These are phyloP conservation scores for Flaveria floridana DNA, from an alignment of 140 eudicot genomes.

Conservation along the genomic window DNA sequence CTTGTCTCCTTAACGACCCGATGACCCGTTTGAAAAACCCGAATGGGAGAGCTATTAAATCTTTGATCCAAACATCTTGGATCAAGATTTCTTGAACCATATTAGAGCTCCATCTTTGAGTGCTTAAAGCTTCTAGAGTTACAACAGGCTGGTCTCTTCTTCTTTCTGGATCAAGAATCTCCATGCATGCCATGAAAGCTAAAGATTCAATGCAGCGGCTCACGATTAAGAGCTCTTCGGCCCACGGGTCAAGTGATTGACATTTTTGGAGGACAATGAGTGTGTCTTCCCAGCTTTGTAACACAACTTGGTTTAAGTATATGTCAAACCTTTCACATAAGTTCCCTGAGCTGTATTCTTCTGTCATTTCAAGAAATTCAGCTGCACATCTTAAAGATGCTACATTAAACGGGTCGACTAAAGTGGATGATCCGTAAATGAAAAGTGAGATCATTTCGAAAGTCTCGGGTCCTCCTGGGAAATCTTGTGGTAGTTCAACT, in stretches of 20 bases:
- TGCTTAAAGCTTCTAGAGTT: slow-evolving; percentile 58
- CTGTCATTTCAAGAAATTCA: slow-evolving; percentile 72
- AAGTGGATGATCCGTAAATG: slow-evolving; percentile 78
- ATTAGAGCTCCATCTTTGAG: slow-evolving; percentile 57
- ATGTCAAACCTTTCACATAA: slow-evolving; percentile 84
- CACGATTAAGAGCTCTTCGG: slow-evolving; percentile 90
- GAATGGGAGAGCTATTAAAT: slow-evolving; percentile 75
- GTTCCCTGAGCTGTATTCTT: slow-evolving; percentile 57
- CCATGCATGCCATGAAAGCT: slow-evolving; percentile 99
- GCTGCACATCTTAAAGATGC: slow-evolving; percentile 90
- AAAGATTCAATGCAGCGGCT: slow-evolving; percentile 93
- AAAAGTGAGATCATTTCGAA: slow-evolving; percentile 88
- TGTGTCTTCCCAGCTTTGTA: slow-evolving; percentile 91
- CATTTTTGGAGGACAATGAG: slow-evolving; percentile 75
- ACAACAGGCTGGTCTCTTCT: slow-evolving; percentile 67
- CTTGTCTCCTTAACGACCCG: slow-evolving; percentile 81
- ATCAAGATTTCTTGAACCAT: slow-evolving; percentile 50
- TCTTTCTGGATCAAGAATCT: slow-evolving; percentile 97
- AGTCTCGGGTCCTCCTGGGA: slow-evolving; percentile 87
- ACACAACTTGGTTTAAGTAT: slow-evolving; percentile 87
- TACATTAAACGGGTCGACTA: slow-evolving; percentile 76
- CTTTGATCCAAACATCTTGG: slow-evolving; percentile 80
- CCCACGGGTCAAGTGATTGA: slow-evolving; percentile 66
- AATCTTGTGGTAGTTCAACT: slow-evolving; percentile 61
- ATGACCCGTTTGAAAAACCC: slow-evolving; percentile 72